Evolutionary conservation across 2,329 filamentous ascomycete species (phyloP).

Genomic region (Amphichorda felina): DNA sequence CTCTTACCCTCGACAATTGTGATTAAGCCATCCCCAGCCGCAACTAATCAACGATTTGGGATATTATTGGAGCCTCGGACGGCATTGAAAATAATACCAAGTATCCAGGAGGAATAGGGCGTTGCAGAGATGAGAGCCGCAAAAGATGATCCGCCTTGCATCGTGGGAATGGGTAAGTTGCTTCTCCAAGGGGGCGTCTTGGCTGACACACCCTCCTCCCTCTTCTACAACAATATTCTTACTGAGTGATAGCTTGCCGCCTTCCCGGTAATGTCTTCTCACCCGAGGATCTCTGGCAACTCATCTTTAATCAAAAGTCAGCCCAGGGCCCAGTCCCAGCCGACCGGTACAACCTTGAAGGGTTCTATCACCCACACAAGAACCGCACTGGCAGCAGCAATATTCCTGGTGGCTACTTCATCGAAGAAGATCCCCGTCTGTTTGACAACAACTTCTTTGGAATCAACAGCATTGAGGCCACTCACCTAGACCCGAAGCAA

Average conservation of each 20-base stretch:
- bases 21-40: no score
- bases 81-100: no score
- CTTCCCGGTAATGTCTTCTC: slow-evolving; percentile 4
- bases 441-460: slow-evolving; percentile 7
- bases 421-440: slow-evolving; percentile 3
- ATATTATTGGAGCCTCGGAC: no score
- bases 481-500: slow-evolving; percentile 7
- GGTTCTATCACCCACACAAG: slow-evolving; percentile 1
- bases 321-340: slow-evolving; percentile 1
- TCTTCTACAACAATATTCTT: not conserved
- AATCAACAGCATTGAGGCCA: slow-evolving; percentile 3
- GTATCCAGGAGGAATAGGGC: no score
- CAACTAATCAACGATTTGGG: no score
- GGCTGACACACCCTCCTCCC: no score
- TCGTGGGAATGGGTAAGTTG: slow-evolving; percentile 3
- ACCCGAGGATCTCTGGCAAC: slow-evolving; percentile 7
- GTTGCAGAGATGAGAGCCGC: no score
- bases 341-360: slow-evolving; percentile 2
- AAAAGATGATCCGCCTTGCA: no score
- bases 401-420: slow-evolving; percentile 2
- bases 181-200: no score
- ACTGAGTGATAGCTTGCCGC: slow-evolving; percentile 3
- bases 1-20: no score
- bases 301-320: slow-evolving; percentile 6
- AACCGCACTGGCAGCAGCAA: not conserved